These are phyloP conservation scores for Populus davidiana DNA, from an alignment of 345 rosid genomes.

Conservation along the genomic window DNA sequence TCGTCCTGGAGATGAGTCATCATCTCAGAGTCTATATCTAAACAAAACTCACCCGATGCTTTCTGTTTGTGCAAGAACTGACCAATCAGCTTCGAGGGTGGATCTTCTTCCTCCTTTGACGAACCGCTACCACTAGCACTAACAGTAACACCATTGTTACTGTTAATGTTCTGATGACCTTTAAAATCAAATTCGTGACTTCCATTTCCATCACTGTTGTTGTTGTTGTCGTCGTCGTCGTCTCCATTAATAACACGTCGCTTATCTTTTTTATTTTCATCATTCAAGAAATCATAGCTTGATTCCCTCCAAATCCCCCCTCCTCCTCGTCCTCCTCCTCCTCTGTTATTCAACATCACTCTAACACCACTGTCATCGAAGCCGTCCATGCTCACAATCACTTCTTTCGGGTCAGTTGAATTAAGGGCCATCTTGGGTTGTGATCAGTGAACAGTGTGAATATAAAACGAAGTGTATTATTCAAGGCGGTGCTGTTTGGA, in stretches of 20 bases:
- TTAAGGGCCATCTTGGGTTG: constrained; percentile 33
- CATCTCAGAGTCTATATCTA: constrained; percentile 79
- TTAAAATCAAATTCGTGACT: constrained; percentile 38
- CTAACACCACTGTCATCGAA: constrained; percentile 19
- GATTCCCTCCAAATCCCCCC: constrained; percentile 57
- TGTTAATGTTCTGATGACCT: neutral
- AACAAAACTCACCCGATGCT: constrained; percentile 63
- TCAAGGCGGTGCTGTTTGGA: neutral
- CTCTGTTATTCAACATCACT: constrained; percentile 4
- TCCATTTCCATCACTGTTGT: neutral
- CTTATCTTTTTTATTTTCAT: constrained; percentile 22
- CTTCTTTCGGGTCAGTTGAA: constrained; percentile 35
- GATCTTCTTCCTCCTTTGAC: constrained; percentile 41
- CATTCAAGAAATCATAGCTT: constrained; percentile 50
- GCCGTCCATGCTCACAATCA: constrained; percentile 39
- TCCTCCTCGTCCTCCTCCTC: neutral
- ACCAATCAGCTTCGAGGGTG: constrained; percentile 64
- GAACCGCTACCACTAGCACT: neutral
- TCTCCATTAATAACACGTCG: neutral
- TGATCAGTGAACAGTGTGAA: no score
- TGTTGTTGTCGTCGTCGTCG: neutral
- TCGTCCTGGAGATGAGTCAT: constrained; percentile 47
- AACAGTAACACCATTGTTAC: neutral
- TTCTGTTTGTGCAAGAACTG: constrained; percentile 68
- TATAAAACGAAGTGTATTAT: neutral